Evolutionary conservation across 495 filamentous ascomycete species (phyloP).

Genomic region (Chaetomium cochliodes): DNA sequence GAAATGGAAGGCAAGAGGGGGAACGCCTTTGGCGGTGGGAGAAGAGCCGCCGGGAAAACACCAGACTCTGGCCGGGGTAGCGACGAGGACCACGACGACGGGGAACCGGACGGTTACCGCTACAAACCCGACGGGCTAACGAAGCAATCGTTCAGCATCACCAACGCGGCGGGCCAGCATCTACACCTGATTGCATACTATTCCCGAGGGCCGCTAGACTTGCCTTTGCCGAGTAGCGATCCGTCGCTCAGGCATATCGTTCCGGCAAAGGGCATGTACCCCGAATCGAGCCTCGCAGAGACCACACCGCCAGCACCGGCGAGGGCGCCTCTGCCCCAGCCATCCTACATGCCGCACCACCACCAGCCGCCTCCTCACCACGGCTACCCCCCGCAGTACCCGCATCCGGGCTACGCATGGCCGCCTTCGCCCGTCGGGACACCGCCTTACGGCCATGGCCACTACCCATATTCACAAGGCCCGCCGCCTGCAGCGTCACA

Average conservation of each 20-base stretch:
- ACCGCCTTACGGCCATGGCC: slow-evolving; percentile 40
- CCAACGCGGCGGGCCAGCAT: slow-evolving; percentile 83
- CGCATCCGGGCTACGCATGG: slow-evolving; percentile 56
- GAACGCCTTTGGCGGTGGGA: slow-evolving; percentile 55
- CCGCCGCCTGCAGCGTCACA: slow-evolving; percentile 13
- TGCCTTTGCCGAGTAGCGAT: slow-evolving; percentile 79
- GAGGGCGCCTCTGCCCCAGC: slow-evolving; percentile 49
- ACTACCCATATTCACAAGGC: slow-evolving; percentile 27
- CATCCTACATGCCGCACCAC: slow-evolving; percentile 36
- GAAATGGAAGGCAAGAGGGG: slow-evolving; percentile 97
- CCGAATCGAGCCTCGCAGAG: slow-evolving; percentile 93
- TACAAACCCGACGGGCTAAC: slow-evolving; percentile 97
- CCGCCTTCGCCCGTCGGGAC: slow-evolving; percentile 59
- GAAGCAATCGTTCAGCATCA: slow-evolving; percentile 99
- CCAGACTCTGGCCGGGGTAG: slow-evolving; percentile 75
- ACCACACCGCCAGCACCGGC: slow-evolving; percentile 53
- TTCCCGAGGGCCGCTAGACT: slow-evolving; percentile 63
- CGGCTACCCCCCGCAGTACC: slow-evolving; percentile 45
- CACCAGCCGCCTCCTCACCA: slow-evolving; percentile 49
- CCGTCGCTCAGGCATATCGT: slow-evolving; percentile 76
- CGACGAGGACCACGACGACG: slow-evolving; percentile 77
- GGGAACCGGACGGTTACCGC: slow-evolving; percentile 91
- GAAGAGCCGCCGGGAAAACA: slow-evolving; percentile 64
- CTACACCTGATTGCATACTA: slow-evolving; percentile 97
- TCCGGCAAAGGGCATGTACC: slow-evolving; percentile 89